These are phyloP conservation scores for Sclerospora graminicola DNA, from an alignment of 352 stramenopile genomes.

Conservation along the genomic window DNA sequence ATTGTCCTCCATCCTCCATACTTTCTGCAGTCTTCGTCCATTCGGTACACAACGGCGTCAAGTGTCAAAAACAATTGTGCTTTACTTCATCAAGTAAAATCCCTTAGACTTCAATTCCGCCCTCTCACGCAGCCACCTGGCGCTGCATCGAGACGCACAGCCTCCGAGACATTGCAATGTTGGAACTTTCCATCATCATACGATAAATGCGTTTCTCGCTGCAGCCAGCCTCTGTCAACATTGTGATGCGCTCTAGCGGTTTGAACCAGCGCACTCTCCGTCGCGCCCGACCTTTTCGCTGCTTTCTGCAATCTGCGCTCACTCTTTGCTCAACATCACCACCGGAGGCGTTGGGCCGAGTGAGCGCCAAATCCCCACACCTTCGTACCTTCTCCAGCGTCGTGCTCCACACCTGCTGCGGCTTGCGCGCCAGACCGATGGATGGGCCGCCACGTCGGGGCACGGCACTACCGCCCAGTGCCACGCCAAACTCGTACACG, in stretches of 20 bases:
- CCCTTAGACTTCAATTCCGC: neutral
- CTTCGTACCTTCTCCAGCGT: slow-evolving; percentile 28
- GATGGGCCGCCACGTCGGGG: slow-evolving; percentile 38
- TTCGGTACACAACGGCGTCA: neutral
- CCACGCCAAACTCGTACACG: slow-evolving; percentile 57
- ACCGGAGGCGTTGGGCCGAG: neutral
- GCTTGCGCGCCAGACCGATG: slow-evolving; percentile 34
- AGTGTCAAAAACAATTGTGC: neutral
- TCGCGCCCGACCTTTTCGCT: slow-evolving; percentile 4
- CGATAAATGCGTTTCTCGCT: slow-evolving; percentile 43
- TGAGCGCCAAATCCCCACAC: slow-evolving; percentile 18
- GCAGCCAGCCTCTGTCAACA: slow-evolving; percentile 32
- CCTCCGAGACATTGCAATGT: slow-evolving; percentile 36
- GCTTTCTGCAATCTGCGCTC: slow-evolving; percentile 3
- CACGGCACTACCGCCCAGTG: slow-evolving; percentile 38
- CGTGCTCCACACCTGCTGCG: slow-evolving; percentile 35
- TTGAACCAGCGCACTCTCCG: slow-evolving; percentile 46
- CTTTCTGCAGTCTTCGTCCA: neutral
- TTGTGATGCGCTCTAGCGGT: slow-evolving; percentile 34
- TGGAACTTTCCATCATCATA: slow-evolving; percentile 45
- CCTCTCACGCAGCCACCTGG: slow-evolving; percentile 1
- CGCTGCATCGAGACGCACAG: slow-evolving; percentile 1
- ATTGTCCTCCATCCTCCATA: slow-evolving; percentile 1
- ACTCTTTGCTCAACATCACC: slow-evolving; percentile 2
- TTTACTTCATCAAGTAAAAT: neutral